These are phyloP conservation scores for Nymphaea colorata DNA, from an alignment of 164 flowering plant species.

Conservation along the genomic window DNA sequence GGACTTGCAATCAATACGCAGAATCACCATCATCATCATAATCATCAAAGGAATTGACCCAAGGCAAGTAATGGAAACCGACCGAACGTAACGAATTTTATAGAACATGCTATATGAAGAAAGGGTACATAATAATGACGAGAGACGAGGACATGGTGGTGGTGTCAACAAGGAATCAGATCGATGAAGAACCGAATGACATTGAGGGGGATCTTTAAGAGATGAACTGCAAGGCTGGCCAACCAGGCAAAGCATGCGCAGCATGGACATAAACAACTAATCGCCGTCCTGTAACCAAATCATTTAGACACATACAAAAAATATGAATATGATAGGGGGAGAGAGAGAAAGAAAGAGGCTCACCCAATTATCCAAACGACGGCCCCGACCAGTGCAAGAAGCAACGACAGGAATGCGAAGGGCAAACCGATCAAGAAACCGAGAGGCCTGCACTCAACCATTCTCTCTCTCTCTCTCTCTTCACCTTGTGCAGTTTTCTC, in stretches of 20 bases:
- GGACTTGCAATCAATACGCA: no score
- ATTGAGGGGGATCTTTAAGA: not conserved
- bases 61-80: no score
- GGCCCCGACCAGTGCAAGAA: conserved; percentile 24
- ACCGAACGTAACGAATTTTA: no score
- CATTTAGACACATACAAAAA: not conserved
- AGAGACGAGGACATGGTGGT: not conserved
- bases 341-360: not conserved
- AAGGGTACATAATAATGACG: no score
- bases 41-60: no score
- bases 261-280: not conserved
- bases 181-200: not conserved
- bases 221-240: not conserved
- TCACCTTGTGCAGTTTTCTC: no score
- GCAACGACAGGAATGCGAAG: conserved; percentile 24
- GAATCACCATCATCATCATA: no score
- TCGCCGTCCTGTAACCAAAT: not conserved
- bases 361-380: conserved; percentile 32
- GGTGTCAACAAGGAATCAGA: not conserved
- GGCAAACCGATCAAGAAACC: conserved; percentile 38
- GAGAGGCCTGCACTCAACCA: conserved; percentile 31
- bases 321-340: not conserved
- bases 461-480: not conserved
- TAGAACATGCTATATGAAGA: no score
- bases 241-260: not conserved